phyloP scores from a whole-genome alignment of 192 early-diverging fungal genomes.

The Allomyces macrogynus region DNA sequence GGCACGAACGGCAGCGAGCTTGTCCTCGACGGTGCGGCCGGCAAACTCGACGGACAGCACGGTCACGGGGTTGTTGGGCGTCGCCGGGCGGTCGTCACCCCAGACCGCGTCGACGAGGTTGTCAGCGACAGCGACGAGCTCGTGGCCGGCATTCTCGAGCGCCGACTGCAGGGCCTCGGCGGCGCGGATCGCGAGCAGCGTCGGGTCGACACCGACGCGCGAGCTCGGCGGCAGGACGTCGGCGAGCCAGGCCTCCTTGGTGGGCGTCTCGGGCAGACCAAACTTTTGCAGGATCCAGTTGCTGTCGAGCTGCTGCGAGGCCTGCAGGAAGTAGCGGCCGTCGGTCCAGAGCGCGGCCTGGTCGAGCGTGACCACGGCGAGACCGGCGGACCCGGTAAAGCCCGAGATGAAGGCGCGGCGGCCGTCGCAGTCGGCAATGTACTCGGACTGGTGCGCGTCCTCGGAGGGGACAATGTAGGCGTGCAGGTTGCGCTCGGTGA shows the following conservation, averaged over 20 bases:
- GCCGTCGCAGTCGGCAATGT: constrained; percentile 71
- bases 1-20: constrained; percentile 3
- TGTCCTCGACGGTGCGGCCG: constrained; percentile 17
- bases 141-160: constrained; percentile 31
- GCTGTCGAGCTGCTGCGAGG: constrained; percentile 66
- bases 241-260: constrained; percentile 71
- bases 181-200: constrained; percentile 49
- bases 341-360: constrained; percentile 85
- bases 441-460: constrained; percentile 97
- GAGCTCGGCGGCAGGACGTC: constrained; percentile 45
- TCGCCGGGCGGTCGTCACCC: constrained; percentile 45
- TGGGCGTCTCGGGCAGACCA: constrained; percentile 67
- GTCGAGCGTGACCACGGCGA: constrained; percentile 62
- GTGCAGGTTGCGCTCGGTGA: constrained; percentile 31
- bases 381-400: constrained; percentile 94
- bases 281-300: constrained; percentile 92
- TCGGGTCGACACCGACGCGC: constrained; percentile 86
- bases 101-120: constrained; percentile 82
- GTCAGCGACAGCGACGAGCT: constrained; percentile 43
- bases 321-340: constrained; percentile 94
- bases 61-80: constrained; percentile 41
- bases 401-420: constrained; percentile 81
- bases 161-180: constrained; percentile 31
- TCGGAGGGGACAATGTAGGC: constrained; percentile 75
- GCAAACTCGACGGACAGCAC: constrained; percentile 51